Evolutionary conservation across 805 yeast species (phyloP), one percentile per base, ranked within the genome.

Genomic region (Nadsonia fulvescens): DNA sequence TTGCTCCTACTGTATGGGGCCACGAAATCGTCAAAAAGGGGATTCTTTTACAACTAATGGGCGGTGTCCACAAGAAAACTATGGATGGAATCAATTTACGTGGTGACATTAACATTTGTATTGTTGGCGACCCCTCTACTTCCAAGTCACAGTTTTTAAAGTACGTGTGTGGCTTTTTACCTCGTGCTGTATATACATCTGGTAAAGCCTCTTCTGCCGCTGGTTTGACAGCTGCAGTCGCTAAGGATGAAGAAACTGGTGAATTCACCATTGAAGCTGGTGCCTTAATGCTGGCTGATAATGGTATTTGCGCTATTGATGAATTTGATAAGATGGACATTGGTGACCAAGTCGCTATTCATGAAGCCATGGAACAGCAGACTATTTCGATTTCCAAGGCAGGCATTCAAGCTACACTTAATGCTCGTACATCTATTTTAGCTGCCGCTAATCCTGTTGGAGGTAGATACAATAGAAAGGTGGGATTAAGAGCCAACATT

Each of bases 311-410:
- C 63, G 91, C 94, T 42, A 89, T 89, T 50, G 98, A 89, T 50
- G 98, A 89, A 56, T 89, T 89, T 42, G 98, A 89, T 48, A 89
- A 89, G 57, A 89, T 89, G 98, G 95, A 86, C 50, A 51, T 83
- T 22, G 53, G 71, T 2, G 96, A 89, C 53, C 96, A 89, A 54
- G 96, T 89, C 29, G 96, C 96, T 3, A 86, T 89, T 56, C 98
- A 89, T 55, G 98, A 89, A 56, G 98, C 96, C 13, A 89, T 89
- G 98, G 98, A 89, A 62, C 98, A 89, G 54, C 98, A 89, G 52
- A 89, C 98, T 0, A 89, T 89, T 38, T 83, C 95, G 9, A 89
- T 89, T 43, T 95, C 98, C 7, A 89, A 89, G 49, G 98, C 98
- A 1, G 98, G 98, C 44, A 89, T 89, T 36, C 95, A 89, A 45